These are phyloP conservation scores for Fraxinus sp. DNA, from an alignment of 305 asterid species.

Conservation along the genomic window DNA sequence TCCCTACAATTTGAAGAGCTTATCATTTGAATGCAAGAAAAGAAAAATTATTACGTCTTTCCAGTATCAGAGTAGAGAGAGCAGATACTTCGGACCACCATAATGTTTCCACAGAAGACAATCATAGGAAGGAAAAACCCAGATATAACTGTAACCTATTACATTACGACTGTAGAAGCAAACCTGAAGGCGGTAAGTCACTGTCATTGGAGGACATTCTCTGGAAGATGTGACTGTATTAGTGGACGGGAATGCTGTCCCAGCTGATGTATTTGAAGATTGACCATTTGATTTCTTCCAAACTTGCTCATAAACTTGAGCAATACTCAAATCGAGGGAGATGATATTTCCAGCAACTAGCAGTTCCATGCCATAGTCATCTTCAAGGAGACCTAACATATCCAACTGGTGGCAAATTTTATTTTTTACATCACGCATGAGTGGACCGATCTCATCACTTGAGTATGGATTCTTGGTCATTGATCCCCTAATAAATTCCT, in stretches of 20 bases:
- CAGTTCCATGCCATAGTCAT: conserved; percentile 98
- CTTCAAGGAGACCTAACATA: conserved; percentile 91
- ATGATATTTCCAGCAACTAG: conserved; percentile 93
- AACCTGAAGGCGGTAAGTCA: conserved; percentile 98
- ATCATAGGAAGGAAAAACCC: conserved; percentile 1
- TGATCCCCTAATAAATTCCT: conserved; percentile 98
- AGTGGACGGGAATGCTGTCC: conserved; percentile 63
- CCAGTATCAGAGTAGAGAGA: conserved; percentile 4
- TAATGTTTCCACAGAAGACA: conserved; percentile 9
- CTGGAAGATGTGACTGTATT: conserved; percentile 62
- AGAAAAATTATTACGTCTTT: neutral
- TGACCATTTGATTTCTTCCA: conserved; percentile 93
- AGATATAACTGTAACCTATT: conserved; percentile 3
- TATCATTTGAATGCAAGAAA: conserved; percentile 3
- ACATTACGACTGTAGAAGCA: conserved; percentile 13
- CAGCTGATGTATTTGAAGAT: conserved; percentile 62
- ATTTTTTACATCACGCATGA: conserved; percentile 99
- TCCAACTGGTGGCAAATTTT: conserved; percentile 98
- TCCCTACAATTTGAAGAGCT: conserved; percentile 59
- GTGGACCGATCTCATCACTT: conserved; percentile 94
- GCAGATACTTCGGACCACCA: neutral
- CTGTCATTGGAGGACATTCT: conserved; percentile 95
- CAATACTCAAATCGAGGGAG: conserved; percentile 91
- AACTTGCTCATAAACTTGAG: conserved; percentile 93
- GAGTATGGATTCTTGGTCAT: conserved; percentile 99